These are phyloP conservation scores for Amphicarpaea edgeworthii DNA, from an alignment of 306 rosid genomes.

Conservation along the genomic window DNA sequence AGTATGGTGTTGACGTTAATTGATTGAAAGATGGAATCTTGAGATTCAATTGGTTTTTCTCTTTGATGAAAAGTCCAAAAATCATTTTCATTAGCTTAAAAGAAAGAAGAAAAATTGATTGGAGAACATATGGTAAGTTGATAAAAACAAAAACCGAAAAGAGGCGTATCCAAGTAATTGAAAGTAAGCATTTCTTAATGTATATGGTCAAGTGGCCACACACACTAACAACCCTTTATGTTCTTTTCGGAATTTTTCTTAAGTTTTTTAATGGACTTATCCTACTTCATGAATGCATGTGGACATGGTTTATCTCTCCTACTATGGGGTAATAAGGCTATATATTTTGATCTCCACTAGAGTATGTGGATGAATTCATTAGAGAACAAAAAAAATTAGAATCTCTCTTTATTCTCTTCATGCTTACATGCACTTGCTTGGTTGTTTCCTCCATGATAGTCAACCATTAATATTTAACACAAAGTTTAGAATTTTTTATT, in stretches of 20 bases:
- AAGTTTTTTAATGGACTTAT: background rate
- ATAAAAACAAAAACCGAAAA: background rate
- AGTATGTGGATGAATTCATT: background rate
- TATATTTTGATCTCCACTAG: background rate
- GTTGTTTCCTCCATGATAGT: background rate
- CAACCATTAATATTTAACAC: background rate
- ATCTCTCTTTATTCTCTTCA: background rate
- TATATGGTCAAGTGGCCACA: background rate
- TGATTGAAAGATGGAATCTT: constrained; percentile 39
- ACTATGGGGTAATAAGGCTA: background rate
- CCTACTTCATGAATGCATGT: background rate
- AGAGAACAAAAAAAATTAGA: background rate
- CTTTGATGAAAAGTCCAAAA: constrained; percentile 28
- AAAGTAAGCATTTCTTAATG: background rate
- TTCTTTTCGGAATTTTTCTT: background rate
- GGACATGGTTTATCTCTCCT: background rate
- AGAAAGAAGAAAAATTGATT: constrained; percentile 1
- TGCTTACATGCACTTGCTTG: background rate
- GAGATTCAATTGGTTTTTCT: constrained; percentile 37
- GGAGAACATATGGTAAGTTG: background rate
- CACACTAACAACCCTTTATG: background rate
- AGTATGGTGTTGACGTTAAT: constrained; percentile 40
- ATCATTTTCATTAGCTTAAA: constrained; percentile 2
- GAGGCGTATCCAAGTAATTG: background rate
- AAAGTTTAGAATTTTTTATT: background rate